Evolutionary conservation across 179 eudicot species (phyloP).

Genomic region (Silene noctiflora): DNA sequence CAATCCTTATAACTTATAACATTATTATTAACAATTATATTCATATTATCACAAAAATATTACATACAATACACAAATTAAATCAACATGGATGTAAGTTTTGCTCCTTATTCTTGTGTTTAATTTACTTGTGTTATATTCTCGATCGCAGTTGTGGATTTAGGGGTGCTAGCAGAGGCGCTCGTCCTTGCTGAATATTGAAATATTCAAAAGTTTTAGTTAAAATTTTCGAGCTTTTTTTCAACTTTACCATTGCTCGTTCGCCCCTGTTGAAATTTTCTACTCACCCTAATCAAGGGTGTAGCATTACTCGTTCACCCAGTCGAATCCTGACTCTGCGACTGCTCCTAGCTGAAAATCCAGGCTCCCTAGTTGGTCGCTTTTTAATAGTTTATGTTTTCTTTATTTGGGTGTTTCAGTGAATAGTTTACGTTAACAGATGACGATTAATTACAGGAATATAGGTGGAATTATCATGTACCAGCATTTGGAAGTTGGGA

Average conservation of each 20-base stretch:
- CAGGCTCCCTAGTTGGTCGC: no score
- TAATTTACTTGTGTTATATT: not conserved
- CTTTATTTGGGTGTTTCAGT: not conserved
- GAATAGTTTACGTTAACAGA: not conserved
- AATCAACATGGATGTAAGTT: conserved; percentile 22
- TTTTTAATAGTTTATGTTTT: not conserved
- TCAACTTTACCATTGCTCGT: no score
- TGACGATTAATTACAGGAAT: conserved; percentile 17
- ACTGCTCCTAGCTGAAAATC: no score
- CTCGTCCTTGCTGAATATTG: no score
- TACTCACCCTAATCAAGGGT: no score
- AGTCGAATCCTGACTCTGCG: no score
- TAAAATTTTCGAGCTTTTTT: no score
- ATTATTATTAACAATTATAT: not conserved
- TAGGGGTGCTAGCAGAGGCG: no score
- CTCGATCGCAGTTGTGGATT: no score
- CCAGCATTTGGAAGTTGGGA: conserved; percentile 51
- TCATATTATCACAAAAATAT: not conserved
- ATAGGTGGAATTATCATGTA: conserved; percentile 34
- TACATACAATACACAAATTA: not conserved
- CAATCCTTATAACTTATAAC: not conserved
- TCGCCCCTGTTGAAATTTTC: no score
- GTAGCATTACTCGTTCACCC: no score
- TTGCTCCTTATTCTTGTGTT: not conserved
- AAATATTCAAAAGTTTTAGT: no score